Percentiles rank a stretch among this genome's conserved stretches.
Evolutionary conservation across 106 monocot genomes (phyloP).

Genomic region (Apostasia ramifera): DNA sequence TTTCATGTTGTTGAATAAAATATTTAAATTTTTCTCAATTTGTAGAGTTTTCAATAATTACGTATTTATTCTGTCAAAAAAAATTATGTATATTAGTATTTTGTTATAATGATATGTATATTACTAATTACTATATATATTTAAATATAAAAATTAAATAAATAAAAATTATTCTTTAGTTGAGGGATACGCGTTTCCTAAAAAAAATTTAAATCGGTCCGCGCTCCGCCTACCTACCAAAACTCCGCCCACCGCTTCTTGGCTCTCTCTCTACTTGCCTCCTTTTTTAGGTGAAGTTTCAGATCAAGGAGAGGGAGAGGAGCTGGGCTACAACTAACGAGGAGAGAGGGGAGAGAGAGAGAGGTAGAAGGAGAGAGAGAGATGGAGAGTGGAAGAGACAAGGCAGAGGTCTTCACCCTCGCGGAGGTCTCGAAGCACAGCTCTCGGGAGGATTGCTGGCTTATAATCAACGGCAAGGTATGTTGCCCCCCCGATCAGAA

Average conservation of each 20-base stretch:
- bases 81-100: too few relatives aligned
- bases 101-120: too few relatives aligned
- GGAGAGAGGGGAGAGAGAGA: background rate
- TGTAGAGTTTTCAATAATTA: too few relatives aligned
- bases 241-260: background rate
- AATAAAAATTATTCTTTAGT: too few relatives aligned
- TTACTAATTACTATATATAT: too few relatives aligned
- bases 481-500: too few relatives aligned
- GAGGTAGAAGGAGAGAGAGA: background rate
- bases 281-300: background rate
- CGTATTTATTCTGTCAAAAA: too few relatives aligned
- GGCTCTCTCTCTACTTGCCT: background rate
- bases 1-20: too few relatives aligned
- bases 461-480: constrained; percentile 19
- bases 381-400: constrained; percentile 8
- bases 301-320: background rate
- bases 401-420: constrained; percentile 2
- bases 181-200: too few relatives aligned
- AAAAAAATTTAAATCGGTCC: background rate
- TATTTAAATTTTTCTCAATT: too few relatives aligned
- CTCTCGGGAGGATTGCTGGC: constrained; percentile 14
- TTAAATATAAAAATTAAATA: too few relatives aligned
- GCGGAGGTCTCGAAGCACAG: constrained; percentile 9
- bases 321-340: too few relatives aligned
- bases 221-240: background rate